Evolutionary conservation across 2,329 filamentous ascomycete species (phyloP).

Genomic region (Colletotrichum chlorophyti): DNA sequence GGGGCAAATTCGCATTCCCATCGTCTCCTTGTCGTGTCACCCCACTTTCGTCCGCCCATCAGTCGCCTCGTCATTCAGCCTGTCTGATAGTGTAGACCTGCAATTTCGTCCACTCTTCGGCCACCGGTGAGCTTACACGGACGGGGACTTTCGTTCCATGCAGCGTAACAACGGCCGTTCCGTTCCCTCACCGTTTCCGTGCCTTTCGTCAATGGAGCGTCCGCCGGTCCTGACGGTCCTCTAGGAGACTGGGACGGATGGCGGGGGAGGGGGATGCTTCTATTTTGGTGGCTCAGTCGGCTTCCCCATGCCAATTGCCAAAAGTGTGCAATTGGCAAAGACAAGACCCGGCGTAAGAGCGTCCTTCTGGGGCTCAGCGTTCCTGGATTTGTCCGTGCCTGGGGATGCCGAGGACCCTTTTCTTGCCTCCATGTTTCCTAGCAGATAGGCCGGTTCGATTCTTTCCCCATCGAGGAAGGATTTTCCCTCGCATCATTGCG

Average conservation of each 20-base stretch:
- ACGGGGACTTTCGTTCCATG: background rate
- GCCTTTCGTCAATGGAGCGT: slow-evolving; percentile 12
- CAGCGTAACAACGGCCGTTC: slow-evolving; percentile 1
- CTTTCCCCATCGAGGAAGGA: slow-evolving; percentile 1
- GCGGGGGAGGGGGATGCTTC: slow-evolving; percentile 4
- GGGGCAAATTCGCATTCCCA: slow-evolving; percentile 5
- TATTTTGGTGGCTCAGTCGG: slow-evolving; percentile 3
- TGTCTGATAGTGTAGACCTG: too few relatives aligned
- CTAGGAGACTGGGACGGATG: background rate
- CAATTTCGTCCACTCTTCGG: background rate
- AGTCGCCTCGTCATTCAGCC: slow-evolving; percentile 9
- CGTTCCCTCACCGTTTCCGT: slow-evolving; percentile 5
- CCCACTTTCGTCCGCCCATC: slow-evolving; percentile 16
- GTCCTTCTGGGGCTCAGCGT: slow-evolving; percentile 4
- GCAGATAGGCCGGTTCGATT: background rate
- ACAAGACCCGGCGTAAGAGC: too few relatives aligned
- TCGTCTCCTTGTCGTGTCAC: background rate
- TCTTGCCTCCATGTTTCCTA: background rate
- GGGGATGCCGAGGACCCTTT: slow-evolving; percentile 1
- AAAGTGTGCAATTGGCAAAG: too few relatives aligned
- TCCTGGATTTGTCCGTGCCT: slow-evolving; percentile 7
- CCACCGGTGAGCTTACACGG: background rate
- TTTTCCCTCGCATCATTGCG: slow-evolving; percentile 12
- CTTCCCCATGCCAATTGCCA: background rate
- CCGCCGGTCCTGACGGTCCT: background rate